A percentile compares a stretch with the other conserved stretches of the same genome.
These are phyloP conservation scores for Hypoxylon sp. DNA, from an alignment of 2,329 filamentous ascomycete species.

Conservation along the genomic window DNA sequence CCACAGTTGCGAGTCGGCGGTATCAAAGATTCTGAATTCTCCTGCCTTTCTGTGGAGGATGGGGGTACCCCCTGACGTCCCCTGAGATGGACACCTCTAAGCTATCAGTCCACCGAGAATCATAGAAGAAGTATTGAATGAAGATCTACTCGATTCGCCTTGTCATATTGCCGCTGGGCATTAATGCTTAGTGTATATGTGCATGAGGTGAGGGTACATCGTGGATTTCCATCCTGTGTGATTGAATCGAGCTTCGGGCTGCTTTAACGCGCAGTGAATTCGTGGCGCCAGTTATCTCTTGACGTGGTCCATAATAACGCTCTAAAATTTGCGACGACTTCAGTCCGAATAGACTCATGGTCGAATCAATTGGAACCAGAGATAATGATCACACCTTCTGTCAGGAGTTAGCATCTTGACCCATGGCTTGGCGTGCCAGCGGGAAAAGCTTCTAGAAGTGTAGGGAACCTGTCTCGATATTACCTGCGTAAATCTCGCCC, in stretches of 20 bases:
- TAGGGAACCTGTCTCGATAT: not conserved
- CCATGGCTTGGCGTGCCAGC: slow-evolving; percentile 14
- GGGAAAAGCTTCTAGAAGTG: slow-evolving; percentile 8
- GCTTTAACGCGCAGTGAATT: not conserved
- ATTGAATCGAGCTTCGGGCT: slow-evolving; percentile 4
- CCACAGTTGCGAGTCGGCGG: slow-evolving; percentile 12
- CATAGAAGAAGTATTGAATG: not conserved
- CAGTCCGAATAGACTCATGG: not conserved
- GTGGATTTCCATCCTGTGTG: slow-evolving; percentile 1
- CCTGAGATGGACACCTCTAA: not conserved
- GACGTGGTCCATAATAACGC: slow-evolving; percentile 3
- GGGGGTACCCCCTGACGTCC: not conserved
- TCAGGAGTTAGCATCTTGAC: slow-evolving; percentile 27
- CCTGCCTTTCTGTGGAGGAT: no score
- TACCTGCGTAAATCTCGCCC: not conserved
- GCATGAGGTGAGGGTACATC: slow-evolving; percentile 1
- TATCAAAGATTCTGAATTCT: not conserved
- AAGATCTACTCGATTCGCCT: not conserved
- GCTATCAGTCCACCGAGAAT: not conserved
- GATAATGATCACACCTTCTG: slow-evolving; percentile 28
- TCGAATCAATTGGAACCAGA: not conserved
- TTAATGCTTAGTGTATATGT: slow-evolving; percentile 26
- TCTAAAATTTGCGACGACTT: slow-evolving; percentile 5
- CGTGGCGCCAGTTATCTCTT: not conserved
- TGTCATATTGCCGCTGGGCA: not conserved